Evolutionary conservation across 345 rosid genomes (phyloP), one percentile per base, ranked within the genome.

Genomic region (Brassica napus): DNA sequence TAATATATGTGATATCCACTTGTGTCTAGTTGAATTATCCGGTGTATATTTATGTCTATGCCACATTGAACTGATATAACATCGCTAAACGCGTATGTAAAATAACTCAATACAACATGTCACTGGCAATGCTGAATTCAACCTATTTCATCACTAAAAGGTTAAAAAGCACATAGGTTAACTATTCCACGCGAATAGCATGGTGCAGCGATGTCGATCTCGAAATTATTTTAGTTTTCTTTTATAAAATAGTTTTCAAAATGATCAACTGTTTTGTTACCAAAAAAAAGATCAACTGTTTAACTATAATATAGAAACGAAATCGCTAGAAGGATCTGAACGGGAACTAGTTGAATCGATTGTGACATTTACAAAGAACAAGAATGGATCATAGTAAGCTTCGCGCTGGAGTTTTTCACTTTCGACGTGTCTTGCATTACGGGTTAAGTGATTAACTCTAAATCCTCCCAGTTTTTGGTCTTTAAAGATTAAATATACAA

Each of bases 351-450:
- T 60, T 67, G 74, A 72, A 68, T 68, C 57, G 69, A 68, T 26
- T 59, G 69, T 49, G 82, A 73, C 78, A 73, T 24, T 26, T 62
- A 26, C 5, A 62, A 49, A 42, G 57, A 79, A 49, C 15, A 31
- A 52, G 12, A 61, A 70, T 31, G 65, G 64, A 81, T 65, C 77
- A 58, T 65, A 42, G 76, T 80, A 75, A 80, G 83, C 73, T 80
- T 39, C 73, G 80, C 16, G 80, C 76, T 76, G 83, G 83, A 75
- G 64, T 58, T 71, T 55, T 58, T 42, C 73, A 71, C 80, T 81
- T 76, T 81, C 73, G 77, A 81, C 80, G 83, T 81, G 83, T 75
- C 49, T 81, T 81, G 77, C 83, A 75, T 70, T 68, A 76, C 65
- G 60, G 42, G 71, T 57, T 68, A 81, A 70, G 63, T 54, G 42